Percentiles rank a stretch among this genome's conserved stretches.
These are phyloP conservation scores for Austroboletus rostrupii DNA, from an alignment of 1,284 basidiomycete species.

Conservation along the genomic window DNA sequence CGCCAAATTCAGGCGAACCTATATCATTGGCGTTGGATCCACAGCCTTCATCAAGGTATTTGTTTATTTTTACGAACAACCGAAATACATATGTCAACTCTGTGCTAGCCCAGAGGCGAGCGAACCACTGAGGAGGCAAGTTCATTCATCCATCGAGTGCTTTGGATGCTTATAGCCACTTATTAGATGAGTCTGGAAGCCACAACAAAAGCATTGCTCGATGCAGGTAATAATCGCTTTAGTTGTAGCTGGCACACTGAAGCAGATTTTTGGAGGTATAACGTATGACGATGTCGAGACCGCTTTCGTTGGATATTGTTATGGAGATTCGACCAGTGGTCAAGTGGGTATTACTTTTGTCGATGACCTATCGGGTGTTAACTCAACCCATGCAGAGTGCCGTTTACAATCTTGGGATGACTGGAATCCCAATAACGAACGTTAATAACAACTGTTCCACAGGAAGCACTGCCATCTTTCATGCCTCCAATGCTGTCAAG, in stretches of 20 bases:
- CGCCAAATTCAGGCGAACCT: too few species aligned
- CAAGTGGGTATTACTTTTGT: conserved; percentile 45
- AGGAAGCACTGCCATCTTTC: conserved; percentile 69
- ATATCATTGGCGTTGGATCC: too few species aligned
- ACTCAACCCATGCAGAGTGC: conserved; percentile 45
- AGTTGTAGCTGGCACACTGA: neutral
- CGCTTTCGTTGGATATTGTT: conserved; percentile 74
- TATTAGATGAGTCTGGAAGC: conserved; percentile 77
- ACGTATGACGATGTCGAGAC: conserved; percentile 77
- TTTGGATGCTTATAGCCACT: neutral
- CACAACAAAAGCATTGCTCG: conserved; percentile 79
- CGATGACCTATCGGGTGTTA: too few species aligned
- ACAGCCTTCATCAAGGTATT: too few species aligned
- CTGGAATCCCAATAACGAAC: conserved; percentile 80
- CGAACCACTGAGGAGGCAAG: conserved; percentile 66
- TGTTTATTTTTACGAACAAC: too few species aligned
- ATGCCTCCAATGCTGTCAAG: conserved; percentile 65
- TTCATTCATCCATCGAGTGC: neutral
- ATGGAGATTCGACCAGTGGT: conserved; percentile 77
- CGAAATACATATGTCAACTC: neutral
- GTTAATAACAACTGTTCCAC: conserved; percentile 85
- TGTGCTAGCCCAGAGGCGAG: conserved; percentile 57
- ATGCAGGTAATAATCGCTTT: conserved; percentile 53
- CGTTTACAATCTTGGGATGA: conserved; percentile 80
- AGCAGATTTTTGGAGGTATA: conserved; percentile 46